These are phyloP conservation scores for Pseudocercospora fuligena DNA, from an alignment of 2,329 filamentous ascomycete species.

Conservation along the genomic window DNA sequence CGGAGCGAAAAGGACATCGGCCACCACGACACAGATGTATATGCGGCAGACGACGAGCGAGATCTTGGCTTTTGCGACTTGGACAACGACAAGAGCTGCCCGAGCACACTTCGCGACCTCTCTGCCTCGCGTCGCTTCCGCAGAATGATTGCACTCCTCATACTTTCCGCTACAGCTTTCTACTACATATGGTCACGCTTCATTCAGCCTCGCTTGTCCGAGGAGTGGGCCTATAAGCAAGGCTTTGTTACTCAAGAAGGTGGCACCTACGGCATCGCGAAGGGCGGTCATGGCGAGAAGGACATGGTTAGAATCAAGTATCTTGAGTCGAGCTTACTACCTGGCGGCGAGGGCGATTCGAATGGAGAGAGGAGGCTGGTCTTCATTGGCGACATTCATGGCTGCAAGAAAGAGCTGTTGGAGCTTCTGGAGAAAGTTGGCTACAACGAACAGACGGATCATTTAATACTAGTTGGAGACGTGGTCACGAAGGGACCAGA, in stretches of 20 bases:
- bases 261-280: conserved; percentile 39
- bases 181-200: conserved; percentile 45
- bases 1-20: conserved; percentile 21
- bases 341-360: conserved; percentile 40
- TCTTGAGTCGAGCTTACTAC: conserved; percentile 49
- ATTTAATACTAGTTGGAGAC: conserved; percentile 77
- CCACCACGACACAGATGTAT: not conserved
- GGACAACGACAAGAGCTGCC: conserved; percentile 41
- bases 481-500: conserved; percentile 87
- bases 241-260: conserved; percentile 39
- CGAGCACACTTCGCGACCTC: conserved; percentile 26
- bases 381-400: conserved; percentile 90
- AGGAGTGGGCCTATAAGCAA: conserved; percentile 41
- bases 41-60: conserved; percentile 25
- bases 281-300: conserved; percentile 31
- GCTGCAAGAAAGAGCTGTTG: conserved; percentile 70
- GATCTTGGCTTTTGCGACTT: conserved; percentile 38
- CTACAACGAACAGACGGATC: conserved; percentile 69
- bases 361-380: conserved; percentile 65
- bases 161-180: conserved; percentile 38
- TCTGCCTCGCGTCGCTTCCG: conserved; percentile 33
- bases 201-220: conserved; percentile 44
- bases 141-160: conserved; percentile 40
- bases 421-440: conserved; percentile 68
- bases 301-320: conserved; percentile 57